phyloP scores from a whole-genome alignment of 306 rosid genomes.

The Vicia faba region DNA sequence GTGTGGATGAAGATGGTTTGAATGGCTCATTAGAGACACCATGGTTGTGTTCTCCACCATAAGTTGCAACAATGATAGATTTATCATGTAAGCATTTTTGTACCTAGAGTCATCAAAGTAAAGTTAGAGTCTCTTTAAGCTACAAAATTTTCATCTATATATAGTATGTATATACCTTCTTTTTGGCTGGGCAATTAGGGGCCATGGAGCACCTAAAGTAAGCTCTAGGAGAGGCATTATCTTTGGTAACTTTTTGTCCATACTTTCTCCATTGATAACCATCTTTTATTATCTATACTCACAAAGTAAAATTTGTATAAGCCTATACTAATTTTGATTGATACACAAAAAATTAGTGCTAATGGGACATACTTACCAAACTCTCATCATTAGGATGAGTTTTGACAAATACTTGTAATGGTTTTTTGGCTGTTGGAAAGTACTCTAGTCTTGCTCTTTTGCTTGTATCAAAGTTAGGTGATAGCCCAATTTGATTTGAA shows the following conservation, averaged over 20 bases:
- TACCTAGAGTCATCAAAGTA: conserved; percentile 45
- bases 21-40: conserved; percentile 15
- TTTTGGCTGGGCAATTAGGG: conserved; percentile 70
- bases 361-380: conserved; percentile 43
- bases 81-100: conserved; percentile 64
- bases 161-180: conserved; percentile 52
- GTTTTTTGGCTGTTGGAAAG: conserved; percentile 41
- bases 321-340: not conserved
- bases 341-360: not conserved
- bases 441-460: conserved; percentile 51
- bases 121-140: conserved; percentile 19
- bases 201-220: conserved; percentile 76
- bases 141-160: not conserved
- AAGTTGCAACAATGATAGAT: conserved; percentile 61
- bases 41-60: conserved; percentile 82
- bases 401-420: conserved; percentile 52
- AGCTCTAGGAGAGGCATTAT: conserved; percentile 76
- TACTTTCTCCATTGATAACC: conserved; percentile 83
- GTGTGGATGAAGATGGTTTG: conserved; percentile 42
- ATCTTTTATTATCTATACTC: conserved; percentile 49
- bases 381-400: conserved; percentile 53
- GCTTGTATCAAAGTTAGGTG: conserved; percentile 26
- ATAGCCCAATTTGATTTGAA: conserved; percentile 28
- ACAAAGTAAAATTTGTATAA: conserved; percentile 12
- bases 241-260: conserved; percentile 84